Evolutionary conservation across 2,329 filamentous ascomycete genomes (phyloP).

Genomic region (Pseudocercospora fuligena): DNA sequence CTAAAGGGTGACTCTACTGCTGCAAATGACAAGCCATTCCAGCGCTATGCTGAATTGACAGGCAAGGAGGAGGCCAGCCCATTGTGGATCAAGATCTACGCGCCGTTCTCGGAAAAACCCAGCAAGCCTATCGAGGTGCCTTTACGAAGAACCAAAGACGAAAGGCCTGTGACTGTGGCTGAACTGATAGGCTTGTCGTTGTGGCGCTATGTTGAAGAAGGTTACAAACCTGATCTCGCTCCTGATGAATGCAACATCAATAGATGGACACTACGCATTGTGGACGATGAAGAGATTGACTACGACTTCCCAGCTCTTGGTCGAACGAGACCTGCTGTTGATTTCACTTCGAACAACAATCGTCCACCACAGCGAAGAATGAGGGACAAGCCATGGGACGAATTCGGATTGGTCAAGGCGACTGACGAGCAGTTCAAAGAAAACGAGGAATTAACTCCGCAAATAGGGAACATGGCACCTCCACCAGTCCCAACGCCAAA

Average conservation of each 20-base stretch:
- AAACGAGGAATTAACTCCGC: slow-evolving; percentile 59
- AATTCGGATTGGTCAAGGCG: slow-evolving; percentile 79
- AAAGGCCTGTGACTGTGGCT: slow-evolving; percentile 71
- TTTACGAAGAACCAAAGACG: slow-evolving; percentile 71
- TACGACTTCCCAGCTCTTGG: slow-evolving; percentile 82
- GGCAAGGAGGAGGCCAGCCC: slow-evolving; percentile 80
- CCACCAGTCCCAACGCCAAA: slow-evolving; percentile 21
- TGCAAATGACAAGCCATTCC: slow-evolving; percentile 66
- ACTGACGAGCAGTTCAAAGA: slow-evolving; percentile 69
- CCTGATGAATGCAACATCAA: slow-evolving; percentile 75
- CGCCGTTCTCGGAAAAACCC: slow-evolving; percentile 69
- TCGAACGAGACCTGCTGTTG: slow-evolving; percentile 72
- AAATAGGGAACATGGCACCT: slow-evolving; percentile 26
- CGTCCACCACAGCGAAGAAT: slow-evolving; percentile 66
- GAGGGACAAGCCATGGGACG: slow-evolving; percentile 78
- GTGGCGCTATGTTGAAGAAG: slow-evolving; percentile 79
- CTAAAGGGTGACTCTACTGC: slow-evolving; percentile 65
- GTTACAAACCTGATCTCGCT: slow-evolving; percentile 69
- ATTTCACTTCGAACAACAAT: slow-evolving; percentile 81
- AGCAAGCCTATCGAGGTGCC: slow-evolving; percentile 72
- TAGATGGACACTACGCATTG: slow-evolving; percentile 81
- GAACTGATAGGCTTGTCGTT: slow-evolving; percentile 82
- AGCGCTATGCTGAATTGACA: slow-evolving; percentile 75
- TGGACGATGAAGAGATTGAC: slow-evolving; percentile 82
- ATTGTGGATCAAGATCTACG: slow-evolving; percentile 77